Percentiles rank a stretch among this genome's conserved stretches.
Conservation (phyloP, 768 basidiomycete genomes). For the Rhizopogon salebrosus region DNA sequence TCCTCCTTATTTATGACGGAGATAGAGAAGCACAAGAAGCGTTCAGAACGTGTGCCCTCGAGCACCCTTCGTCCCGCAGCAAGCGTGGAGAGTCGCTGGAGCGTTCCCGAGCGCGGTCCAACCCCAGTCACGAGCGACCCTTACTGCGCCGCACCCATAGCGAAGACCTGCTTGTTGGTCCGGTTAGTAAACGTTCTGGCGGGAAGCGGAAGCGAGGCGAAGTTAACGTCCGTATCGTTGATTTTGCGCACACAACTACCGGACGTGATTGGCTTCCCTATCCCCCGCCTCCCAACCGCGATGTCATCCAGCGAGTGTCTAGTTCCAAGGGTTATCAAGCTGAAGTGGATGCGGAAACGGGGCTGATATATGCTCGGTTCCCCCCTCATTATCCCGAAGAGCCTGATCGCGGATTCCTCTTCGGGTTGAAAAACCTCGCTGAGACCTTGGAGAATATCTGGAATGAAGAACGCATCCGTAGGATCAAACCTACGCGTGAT, state of each 20-base stretch:
- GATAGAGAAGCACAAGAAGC: constrained; percentile 83
- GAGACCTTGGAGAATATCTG: constrained; percentile 78
- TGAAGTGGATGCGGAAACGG: constrained; percentile 76
- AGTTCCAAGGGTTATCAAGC: constrained; percentile 76
- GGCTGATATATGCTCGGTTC: constrained; percentile 86
- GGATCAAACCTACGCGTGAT: constrained; percentile 60
- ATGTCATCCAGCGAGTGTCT: constrained; percentile 39
- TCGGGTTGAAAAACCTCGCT: constrained; percentile 80
- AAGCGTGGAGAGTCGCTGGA: constrained; percentile 79
- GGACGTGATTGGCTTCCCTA: constrained; percentile 84
- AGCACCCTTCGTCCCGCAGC: constrained; percentile 59
- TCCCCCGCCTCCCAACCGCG: constrained; percentile 40
- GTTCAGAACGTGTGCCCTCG: constrained; percentile 55
- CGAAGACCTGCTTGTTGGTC: constrained; percentile 71
- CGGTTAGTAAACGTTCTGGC: constrained; percentile 55
- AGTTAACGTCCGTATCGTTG: constrained; percentile 92
- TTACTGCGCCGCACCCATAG: constrained; percentile 70
- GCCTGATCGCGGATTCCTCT: constrained; percentile 92
- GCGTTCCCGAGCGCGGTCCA: constrained; percentile 40
- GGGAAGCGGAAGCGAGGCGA: constrained; percentile 82
- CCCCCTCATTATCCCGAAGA: constrained; percentile 86
- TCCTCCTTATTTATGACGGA: constrained; percentile 96
- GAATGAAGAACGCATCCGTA: constrained; percentile 74
- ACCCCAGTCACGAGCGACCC: constrained; percentile 35
- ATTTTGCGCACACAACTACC: constrained; percentile 98